These are phyloP conservation scores for Sugiyamaella sp. DNA, from an alignment of 1,139 yeast species.

Conservation along the genomic window DNA sequence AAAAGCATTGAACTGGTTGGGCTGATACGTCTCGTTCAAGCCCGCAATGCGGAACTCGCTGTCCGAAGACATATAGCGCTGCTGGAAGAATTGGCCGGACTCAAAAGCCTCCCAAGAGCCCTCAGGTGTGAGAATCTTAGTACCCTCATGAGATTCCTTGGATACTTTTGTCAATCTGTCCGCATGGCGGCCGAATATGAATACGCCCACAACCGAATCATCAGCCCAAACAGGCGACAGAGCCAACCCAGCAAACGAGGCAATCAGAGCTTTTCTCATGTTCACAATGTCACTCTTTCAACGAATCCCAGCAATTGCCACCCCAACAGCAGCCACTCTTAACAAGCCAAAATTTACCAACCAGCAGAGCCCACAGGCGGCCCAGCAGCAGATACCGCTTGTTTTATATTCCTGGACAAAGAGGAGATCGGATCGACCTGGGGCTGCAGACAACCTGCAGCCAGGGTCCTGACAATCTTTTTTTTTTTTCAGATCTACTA, in stretches of 20 bases:
- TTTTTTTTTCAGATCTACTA: no score
- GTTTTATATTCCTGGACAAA: background rate
- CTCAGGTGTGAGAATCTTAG: conserved; percentile 45
- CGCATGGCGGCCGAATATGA: conserved; percentile 51
- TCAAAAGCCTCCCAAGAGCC: conserved; percentile 45
- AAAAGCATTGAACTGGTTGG: conserved; percentile 42
- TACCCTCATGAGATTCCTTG: conserved; percentile 42
- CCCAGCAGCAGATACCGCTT: no score
- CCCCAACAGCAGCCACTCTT: no score
- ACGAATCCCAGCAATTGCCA: no score
- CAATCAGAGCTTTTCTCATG: conserved; percentile 10
- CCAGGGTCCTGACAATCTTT: no score
- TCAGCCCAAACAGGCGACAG: conserved; percentile 26
- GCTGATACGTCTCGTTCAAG: conserved; percentile 38
- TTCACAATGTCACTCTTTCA: no score
- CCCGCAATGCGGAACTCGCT: conserved; percentile 35
- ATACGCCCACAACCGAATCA: conserved; percentile 42
- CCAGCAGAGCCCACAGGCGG: no score
- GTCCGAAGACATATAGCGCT: conserved; percentile 47
- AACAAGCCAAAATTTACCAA: no score
- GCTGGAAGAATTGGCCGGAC: conserved; percentile 46
- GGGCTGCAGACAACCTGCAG: background rate
- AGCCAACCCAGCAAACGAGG: conserved; percentile 6
- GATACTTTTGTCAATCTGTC: conserved; percentile 49
- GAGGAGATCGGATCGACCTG: no score